Evolutionary conservation across 768 basidiomycete genomes (phyloP).

Genomic region (Tulasnella sp.): DNA sequence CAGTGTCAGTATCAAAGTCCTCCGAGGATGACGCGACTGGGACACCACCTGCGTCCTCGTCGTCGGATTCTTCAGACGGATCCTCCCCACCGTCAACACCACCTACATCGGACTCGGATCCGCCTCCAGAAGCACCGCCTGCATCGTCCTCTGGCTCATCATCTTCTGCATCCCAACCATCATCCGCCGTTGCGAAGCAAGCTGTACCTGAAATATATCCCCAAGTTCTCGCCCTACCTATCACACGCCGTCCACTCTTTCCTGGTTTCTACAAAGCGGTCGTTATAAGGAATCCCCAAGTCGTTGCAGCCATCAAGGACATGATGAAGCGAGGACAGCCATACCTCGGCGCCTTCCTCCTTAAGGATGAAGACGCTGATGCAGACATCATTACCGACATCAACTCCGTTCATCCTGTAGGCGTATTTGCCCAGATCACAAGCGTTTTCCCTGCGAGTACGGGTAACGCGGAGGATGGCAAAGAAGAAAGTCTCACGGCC

Average conservation of each 20-base stretch:
- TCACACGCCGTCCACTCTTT: conserved; percentile 89
- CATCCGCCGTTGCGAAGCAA: conserved; percentile 63
- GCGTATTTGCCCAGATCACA: conserved; percentile 95
- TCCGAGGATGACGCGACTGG: conserved; percentile 16
- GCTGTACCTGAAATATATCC: conserved; percentile 86
- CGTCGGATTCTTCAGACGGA: conserved; percentile 27
- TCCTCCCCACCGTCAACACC: conserved; percentile 26
- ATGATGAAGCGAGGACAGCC: conserved; percentile 96
- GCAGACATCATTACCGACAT: conserved; percentile 85
- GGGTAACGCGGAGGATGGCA: conserved; percentile 43
- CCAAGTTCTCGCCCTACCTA: conserved; percentile 88
- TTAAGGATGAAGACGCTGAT: conserved; percentile 89
- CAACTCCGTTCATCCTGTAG: conserved; percentile 81
- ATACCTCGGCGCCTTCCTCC: conserved; percentile 90
- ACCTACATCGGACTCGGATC: background rate
- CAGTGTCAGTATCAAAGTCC: conserved; percentile 24
- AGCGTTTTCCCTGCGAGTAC: conserved; percentile 65
- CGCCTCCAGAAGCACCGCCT: conserved; percentile 26
- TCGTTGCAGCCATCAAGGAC: conserved; percentile 89
- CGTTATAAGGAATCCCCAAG: conserved; percentile 78
- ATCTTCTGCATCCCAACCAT: conserved; percentile 21
- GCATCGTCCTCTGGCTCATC: conserved; percentile 28
- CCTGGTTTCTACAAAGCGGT: conserved; percentile 98
- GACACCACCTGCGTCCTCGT: conserved; percentile 21
- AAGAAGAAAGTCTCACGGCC: conserved; percentile 85